These are phyloP conservation scores for Mycena floridula DNA, from an alignment of 768 basidiomycete species.

Conservation along the genomic window DNA sequence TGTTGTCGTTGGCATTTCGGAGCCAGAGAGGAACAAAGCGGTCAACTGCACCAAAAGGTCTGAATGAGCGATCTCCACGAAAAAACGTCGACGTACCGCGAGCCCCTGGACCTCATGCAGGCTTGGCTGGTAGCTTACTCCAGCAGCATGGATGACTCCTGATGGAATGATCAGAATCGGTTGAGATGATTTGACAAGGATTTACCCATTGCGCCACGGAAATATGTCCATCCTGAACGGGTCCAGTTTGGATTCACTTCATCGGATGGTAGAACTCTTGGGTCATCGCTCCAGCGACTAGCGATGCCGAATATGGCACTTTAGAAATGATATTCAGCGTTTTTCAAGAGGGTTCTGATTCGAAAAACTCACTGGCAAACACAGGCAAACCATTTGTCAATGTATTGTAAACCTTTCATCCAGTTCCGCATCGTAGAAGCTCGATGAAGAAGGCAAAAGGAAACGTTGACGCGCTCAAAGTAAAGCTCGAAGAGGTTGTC, in stretches of 20 bases:
- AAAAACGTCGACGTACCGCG: not conserved
- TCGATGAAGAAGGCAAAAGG: conserved; percentile 65
- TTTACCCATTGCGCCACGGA: conserved; percentile 36
- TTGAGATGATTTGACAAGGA: not conserved
- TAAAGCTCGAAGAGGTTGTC: conserved; percentile 56
- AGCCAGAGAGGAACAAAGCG: conserved; percentile 48
- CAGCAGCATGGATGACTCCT: conserved; percentile 44
- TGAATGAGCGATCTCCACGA: conserved; percentile 4
- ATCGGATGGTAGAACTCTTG: conserved; percentile 47
- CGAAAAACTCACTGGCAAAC: conserved; percentile 56
- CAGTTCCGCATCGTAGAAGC: conserved; percentile 65
- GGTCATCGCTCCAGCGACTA: conserved; percentile 59
- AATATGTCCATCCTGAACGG: conserved; percentile 56
- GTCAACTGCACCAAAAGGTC: conserved; percentile 34
- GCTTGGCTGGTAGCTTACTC: conserved; percentile 45
- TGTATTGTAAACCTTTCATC: conserved; percentile 43
- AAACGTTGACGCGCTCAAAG: conserved; percentile 54
- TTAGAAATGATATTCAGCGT: no score
- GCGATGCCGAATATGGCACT: conserved; percentile 68
- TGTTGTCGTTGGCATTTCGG: conserved; percentile 38
- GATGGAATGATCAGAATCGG: conserved; percentile 6
- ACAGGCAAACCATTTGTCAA: conserved; percentile 53
- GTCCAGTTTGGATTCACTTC: conserved; percentile 30
- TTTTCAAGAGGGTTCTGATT: no score
- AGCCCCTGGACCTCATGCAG: conserved; percentile 3